phyloP scores from a whole-genome alignment of 1,139 yeast species.

The Suhomyces anneliseae region DNA sequence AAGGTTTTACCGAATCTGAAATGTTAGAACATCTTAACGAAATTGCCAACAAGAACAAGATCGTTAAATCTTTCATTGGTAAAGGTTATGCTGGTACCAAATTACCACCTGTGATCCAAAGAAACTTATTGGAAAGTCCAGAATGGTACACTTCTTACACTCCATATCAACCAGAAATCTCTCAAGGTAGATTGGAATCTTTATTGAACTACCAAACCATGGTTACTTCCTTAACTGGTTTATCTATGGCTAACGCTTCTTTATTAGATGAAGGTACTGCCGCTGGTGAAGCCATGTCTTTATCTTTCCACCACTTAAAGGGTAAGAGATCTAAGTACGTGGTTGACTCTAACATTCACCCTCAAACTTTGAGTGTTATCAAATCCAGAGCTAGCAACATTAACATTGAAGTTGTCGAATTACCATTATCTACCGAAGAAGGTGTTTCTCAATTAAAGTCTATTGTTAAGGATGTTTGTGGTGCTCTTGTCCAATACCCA shows the following conservation, averaged over 20 bases:
- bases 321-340: conserved; percentile 70
- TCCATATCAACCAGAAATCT: conserved; percentile 97
- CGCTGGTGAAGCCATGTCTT: conserved; percentile 95
- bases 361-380: conserved; percentile 82
- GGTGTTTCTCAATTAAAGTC: conserved; percentile 45
- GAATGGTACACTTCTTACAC: conserved; percentile 99
- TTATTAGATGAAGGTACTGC: conserved; percentile 96
- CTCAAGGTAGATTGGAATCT: conserved; percentile 93
- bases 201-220: conserved; percentile 88
- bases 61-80: conserved; percentile 77
- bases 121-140: conserved; percentile 89
- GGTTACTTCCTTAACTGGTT: conserved; percentile 84
- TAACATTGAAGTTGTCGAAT: conserved; percentile 60
- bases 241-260: conserved; percentile 91
- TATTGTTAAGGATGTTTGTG: conserved; percentile 54
- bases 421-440: conserved; percentile 53
- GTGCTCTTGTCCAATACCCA: conserved; percentile 89
- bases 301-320: conserved; percentile 67
- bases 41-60: conserved; percentile 73
- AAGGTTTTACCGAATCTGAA: conserved; percentile 80
- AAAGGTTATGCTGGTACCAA: conserved; percentile 92
- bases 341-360: conserved; percentile 75
- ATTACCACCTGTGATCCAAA: conserved; percentile 88
- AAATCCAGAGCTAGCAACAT: conserved; percentile 77
- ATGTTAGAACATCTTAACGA: conserved; percentile 67